Conservation (phyloP, 1,284 basidiomycete genomes). For the Pseudozyma hubeiensis region DNA sequence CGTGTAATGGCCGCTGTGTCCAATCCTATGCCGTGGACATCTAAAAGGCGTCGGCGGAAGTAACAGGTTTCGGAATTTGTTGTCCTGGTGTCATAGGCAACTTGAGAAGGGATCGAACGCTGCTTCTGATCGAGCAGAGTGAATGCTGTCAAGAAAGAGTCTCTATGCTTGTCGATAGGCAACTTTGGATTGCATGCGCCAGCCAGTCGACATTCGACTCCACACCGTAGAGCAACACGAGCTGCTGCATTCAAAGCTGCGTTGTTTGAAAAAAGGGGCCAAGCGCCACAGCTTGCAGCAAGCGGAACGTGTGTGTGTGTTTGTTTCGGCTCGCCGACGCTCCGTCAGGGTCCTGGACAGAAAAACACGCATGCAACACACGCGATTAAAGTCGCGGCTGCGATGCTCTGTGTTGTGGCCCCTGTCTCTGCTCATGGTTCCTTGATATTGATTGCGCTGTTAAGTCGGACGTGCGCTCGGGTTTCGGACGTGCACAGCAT, state of each 20-base stretch:
- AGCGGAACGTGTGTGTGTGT: conserved; percentile 7
- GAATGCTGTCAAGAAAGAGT: too few species aligned
- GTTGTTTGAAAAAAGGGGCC: conserved; percentile 11
- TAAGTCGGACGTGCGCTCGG: conserved; percentile 1
- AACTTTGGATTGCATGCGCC: too few species aligned
- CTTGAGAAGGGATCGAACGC: too few species aligned
- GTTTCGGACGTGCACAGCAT: conserved; percentile 16
- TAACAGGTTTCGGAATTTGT: too few species aligned
- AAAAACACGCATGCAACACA: conserved; percentile 4
- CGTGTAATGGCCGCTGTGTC: too few species aligned
- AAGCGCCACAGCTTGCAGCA: neutral
- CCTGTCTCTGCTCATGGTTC: conserved; percentile 8
- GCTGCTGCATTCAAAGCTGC: neutral
- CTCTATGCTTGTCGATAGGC: too few species aligned
- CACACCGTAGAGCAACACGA: neutral
- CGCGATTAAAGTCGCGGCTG: neutral
- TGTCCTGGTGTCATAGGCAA: too few species aligned
- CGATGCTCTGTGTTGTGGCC: conserved; percentile 4
- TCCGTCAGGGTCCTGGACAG: conserved; percentile 16
- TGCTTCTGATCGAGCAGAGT: too few species aligned
- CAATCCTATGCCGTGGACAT: too few species aligned
- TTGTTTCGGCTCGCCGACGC: conserved; percentile 5
- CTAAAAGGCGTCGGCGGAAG: too few species aligned
- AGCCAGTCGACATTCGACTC: too few species aligned
- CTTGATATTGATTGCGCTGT: neutral